phyloP scores from a whole-genome alignment of 164 flowering plant species.

The Sedum album region DNA sequence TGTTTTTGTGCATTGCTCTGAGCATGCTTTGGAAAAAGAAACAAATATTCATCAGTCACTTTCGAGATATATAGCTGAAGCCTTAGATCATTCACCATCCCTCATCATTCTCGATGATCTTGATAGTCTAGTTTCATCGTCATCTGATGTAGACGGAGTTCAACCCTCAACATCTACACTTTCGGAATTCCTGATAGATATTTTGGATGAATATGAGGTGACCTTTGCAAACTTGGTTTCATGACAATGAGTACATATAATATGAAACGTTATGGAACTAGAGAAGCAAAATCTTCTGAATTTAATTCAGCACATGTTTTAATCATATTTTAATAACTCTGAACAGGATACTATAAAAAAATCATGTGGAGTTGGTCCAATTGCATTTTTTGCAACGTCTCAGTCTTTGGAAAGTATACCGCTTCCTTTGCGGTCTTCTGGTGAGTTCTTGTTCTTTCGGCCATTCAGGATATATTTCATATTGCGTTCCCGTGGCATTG shows the following conservation, averaged over 20 bases:
- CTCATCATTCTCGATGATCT: constrained; percentile 88
- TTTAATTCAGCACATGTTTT: neutral
- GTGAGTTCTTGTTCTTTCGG: constrained; percentile 22
- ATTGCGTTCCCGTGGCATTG: neutral
- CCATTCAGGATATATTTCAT: neutral
- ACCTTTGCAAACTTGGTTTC: constrained; percentile 3
- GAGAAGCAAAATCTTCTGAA: neutral
- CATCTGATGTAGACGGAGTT: constrained; percentile 63
- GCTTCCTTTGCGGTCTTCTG: constrained; percentile 66
- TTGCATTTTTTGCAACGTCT: constrained; percentile 77
- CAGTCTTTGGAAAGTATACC: constrained; percentile 63
- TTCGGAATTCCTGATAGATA: constrained; percentile 54
- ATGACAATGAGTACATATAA: neutral
- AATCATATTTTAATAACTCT: constrained; percentile 7
- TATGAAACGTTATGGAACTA: neutral
- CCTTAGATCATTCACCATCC: constrained; percentile 80
- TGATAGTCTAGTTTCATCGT: constrained; percentile 58
- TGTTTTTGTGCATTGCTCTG: constrained; percentile 58
- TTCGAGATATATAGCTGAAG: constrained; percentile 58
- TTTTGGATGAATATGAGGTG: constrained; percentile 91
- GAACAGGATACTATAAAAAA: constrained; percentile 60
- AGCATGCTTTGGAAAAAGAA: constrained; percentile 65
- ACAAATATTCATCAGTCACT: constrained; percentile 44
- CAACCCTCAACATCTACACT: constrained; percentile 48
- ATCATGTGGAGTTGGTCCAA: constrained; percentile 73